Percentiles rank a stretch among this genome's conserved stretches.
Evolutionary conservation across 768 basidiomycete species (phyloP).

Genomic region (Leccinum disarticulatum): DNA sequence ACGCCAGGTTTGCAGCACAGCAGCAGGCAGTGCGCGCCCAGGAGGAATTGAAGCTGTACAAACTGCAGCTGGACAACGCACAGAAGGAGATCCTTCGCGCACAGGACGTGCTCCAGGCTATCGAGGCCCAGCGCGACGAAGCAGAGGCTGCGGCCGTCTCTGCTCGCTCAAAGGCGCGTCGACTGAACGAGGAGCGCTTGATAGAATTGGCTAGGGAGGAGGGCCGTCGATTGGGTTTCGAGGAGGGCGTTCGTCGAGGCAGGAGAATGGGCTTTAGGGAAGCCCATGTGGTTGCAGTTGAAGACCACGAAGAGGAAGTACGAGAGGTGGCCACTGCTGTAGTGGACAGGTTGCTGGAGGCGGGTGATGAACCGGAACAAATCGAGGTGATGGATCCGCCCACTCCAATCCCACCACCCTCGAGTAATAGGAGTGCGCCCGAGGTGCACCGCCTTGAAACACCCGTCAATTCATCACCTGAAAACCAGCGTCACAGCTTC

Average conservation of each 20-base stretch:
- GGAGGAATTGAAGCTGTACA: slow-evolving; percentile 57
- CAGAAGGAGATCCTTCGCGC: slow-evolving; percentile 59
- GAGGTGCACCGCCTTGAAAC: slow-evolving; percentile 29
- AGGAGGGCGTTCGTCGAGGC: slow-evolving; percentile 45
- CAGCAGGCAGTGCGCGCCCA: slow-evolving; percentile 33
- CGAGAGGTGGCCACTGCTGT: slow-evolving; percentile 16
- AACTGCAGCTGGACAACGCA: slow-evolving; percentile 55
- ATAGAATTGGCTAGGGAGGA: slow-evolving; percentile 54
- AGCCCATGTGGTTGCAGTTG: slow-evolving; percentile 16
- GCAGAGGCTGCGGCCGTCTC: slow-evolving; percentile 48
- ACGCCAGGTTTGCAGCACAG: slow-evolving; percentile 31
- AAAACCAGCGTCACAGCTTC: slow-evolving; percentile 17
- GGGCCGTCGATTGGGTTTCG: slow-evolving; percentile 51
- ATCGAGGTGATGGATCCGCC: slow-evolving; percentile 17
- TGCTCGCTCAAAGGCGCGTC: slow-evolving; percentile 46
- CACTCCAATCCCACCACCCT: slow-evolving; percentile 18
- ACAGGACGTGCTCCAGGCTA: slow-evolving; percentile 48
- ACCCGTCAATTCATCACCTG: slow-evolving; percentile 15
- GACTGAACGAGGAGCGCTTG: slow-evolving; percentile 46
- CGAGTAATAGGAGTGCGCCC: slow-evolving; percentile 18
- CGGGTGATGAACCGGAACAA: slow-evolving; percentile 22
- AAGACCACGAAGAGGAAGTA: slow-evolving; percentile 18
- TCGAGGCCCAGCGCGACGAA: slow-evolving; percentile 48
- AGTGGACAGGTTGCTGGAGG: slow-evolving; percentile 29
- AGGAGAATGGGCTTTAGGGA: slow-evolving; percentile 33